phyloP scores from a whole-genome alignment of 768 basidiomycete genomes.

The Trametes cinnabarina region DNA sequence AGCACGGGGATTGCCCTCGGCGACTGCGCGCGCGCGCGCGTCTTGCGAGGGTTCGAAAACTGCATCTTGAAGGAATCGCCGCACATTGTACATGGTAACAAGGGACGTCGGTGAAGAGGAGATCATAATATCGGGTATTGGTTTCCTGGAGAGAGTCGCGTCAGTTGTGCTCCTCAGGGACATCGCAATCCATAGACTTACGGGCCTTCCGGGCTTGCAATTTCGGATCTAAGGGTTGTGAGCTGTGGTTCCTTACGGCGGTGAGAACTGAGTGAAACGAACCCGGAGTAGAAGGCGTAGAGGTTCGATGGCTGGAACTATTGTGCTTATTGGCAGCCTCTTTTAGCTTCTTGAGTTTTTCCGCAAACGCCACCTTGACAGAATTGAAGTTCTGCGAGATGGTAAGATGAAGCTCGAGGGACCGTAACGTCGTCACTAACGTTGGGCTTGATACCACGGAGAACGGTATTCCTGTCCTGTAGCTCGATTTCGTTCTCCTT shows the following conservation, averaged over 20 bases:
- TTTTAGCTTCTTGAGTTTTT: constrained; percentile 76
- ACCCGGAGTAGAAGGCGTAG: constrained; percentile 44
- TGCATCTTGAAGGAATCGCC: constrained; percentile 88
- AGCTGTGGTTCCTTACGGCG: neutral
- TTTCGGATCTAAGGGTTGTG: constrained; percentile 45
- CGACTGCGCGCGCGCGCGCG: constrained; percentile 63
- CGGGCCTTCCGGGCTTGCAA: constrained; percentile 68
- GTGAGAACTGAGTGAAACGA: neutral
- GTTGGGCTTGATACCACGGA: constrained; percentile 81
- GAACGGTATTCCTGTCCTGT: constrained; percentile 75
- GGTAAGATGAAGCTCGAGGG: neutral
- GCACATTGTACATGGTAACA: constrained; percentile 98
- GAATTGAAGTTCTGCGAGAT: constrained; percentile 71
- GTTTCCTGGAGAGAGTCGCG: constrained; percentile 46
- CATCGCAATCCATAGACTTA: constrained; percentile 26
- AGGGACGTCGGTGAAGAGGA: constrained; percentile 93
- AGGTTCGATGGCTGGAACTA: constrained; percentile 43
- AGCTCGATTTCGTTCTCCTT: constrained; percentile 74
- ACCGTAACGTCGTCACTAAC: constrained; percentile 44
- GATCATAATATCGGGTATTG: constrained; percentile 96
- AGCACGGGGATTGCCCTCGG: constrained; percentile 68
- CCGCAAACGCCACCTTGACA: constrained; percentile 61
- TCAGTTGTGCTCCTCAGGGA: neutral
- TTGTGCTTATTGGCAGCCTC: constrained; percentile 44
- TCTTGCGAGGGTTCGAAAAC: constrained; percentile 71